phyloP scores from a whole-genome alignment of 352 stramenopile species.

The Phytophthora fragariaefolia region DNA sequence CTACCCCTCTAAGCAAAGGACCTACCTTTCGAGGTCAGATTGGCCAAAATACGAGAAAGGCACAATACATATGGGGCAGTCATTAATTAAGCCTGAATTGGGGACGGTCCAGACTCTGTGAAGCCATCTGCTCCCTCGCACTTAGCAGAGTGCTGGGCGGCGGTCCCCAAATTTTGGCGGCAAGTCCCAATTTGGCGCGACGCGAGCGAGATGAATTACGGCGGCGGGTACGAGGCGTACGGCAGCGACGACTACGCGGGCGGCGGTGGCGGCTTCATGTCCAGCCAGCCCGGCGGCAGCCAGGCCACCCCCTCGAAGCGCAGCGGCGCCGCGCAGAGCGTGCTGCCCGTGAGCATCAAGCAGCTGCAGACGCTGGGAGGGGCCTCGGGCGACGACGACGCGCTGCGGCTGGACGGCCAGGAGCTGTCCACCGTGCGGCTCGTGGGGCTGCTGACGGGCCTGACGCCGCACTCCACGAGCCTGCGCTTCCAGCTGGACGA shows the following conservation, averaged over 20 bases:
- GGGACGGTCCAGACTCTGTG: no score
- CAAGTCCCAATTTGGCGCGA: no score
- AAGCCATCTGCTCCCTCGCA: no score
- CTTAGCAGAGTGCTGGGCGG: no score
- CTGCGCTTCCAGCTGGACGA: slow-evolving; percentile 95
- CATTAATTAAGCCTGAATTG: no score
- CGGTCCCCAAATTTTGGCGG: no score
- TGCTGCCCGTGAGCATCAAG: slow-evolving; percentile 93
- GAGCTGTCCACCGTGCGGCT: slow-evolving; percentile 91
- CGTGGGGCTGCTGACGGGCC: slow-evolving; percentile 82
- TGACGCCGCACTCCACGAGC: slow-evolving; percentile 89
- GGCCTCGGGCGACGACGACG: slow-evolving; percentile 60
- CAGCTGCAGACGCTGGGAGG: slow-evolving; percentile 70
- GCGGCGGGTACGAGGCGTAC: slow-evolving; percentile 75
- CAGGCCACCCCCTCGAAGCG: slow-evolving; percentile 65
- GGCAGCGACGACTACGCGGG: slow-evolving; percentile 69
- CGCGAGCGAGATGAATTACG: slow-evolving; percentile 58
- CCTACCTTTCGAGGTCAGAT: no score
- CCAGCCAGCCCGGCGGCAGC: slow-evolving; percentile 54
- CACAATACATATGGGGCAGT: no score
- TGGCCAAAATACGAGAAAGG: no score
- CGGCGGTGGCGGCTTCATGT: slow-evolving; percentile 77
- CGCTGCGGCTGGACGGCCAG: slow-evolving; percentile 87
- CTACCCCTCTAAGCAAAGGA: no score
- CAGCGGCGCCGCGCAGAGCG: slow-evolving; percentile 71